Conservation (phyloP, 2,329 filamentous ascomycete genomes). For the Botrytis squamosa region DNA sequence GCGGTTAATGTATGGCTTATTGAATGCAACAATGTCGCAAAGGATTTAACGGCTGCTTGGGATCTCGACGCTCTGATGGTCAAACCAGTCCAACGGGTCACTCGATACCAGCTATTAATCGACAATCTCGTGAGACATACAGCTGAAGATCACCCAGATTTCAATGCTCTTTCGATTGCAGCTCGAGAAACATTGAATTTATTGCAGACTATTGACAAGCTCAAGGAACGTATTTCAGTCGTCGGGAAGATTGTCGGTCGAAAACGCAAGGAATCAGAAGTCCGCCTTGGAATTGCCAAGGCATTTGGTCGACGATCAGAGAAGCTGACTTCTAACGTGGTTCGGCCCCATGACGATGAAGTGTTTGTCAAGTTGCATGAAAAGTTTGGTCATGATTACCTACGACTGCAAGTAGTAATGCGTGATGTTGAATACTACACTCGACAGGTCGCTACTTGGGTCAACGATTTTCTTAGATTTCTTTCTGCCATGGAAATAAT, state of each 20-base stretch:
- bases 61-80: constrained; percentile 93
- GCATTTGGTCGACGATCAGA: constrained; percentile 74
- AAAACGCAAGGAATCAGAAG: constrained; percentile 85
- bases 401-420: constrained; percentile 80
- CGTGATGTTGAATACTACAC: constrained; percentile 93
- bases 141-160: constrained; percentile 79
- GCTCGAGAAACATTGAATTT: constrained; percentile 60
- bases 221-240: constrained; percentile 91
- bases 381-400: constrained; percentile 87
- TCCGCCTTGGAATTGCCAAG: constrained; percentile 79
- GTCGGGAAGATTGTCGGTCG: constrained; percentile 82
- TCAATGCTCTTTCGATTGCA: constrained; percentile 57
- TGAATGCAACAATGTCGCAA: constrained; percentile 88
- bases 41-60: constrained; percentile 92
- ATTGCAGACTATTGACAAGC: constrained; percentile 85
- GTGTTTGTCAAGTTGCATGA: constrained; percentile 79
- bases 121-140: constrained; percentile 78
- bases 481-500: constrained; percentile 80
- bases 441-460: constrained; percentile 74
- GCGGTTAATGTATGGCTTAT: constrained; percentile 80
- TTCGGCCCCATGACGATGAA: constrained; percentile 69
- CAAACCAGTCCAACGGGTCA: constrained; percentile 91
- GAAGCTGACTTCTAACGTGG: constrained; percentile 64
- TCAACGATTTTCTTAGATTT: constrained; percentile 78
- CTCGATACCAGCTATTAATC: constrained; percentile 89